Evolutionary conservation across 805 yeast genomes (phyloP), one percentile per base, ranked within the genome.

Genomic region (Jamesozyma jinghongensis): DNA sequence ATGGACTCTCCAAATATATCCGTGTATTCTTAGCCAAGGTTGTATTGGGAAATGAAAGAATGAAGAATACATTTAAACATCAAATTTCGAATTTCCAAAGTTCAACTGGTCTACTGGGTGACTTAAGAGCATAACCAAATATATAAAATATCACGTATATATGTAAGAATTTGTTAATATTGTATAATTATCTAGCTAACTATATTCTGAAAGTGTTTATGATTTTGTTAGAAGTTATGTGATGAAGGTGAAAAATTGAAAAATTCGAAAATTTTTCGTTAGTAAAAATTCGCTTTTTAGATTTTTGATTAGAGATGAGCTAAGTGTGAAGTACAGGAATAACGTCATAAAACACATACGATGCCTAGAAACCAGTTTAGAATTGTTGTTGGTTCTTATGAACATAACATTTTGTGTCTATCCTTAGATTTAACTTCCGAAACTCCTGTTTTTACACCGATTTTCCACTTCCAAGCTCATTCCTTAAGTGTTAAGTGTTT

Each of bases 391-490:
- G 98, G 98, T 19, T 87, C 97, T 0, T 92, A 92, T 54, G 98
- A 92, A 65, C 98, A 92, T 65, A 85, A 87, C 47, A 63, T 92
- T 36, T 66, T 88, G 32, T 87, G 97, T 68, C 69, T 87, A 13
- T 85, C 96, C 1, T 66, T 85, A 34, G 72, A 79, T n/a, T 52
- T 85, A 19, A 73, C 77, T 2, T 37, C 42, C 22, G 40, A 39
- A 16, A 67, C 72, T 7, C 79, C 87, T 1, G 69, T 85, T 8
- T 92, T 92, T 66, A 87, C 86, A 35, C 95, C 97, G 2, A 80
- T 92, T 33, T 92, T 92, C 69, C 97, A 92, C 61, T 90, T 92
- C 64, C 86, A 90, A 52, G 95, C 98, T 1, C 98, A 92, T 63
- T 70, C 95, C 0, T 71, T 86, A 38, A 83, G 96, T 28, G 85